Percentiles rank a stretch among this genome's conserved stretches.
phyloP scores from a whole-genome alignment of 345 rosid genomes.

The Euphorbia lathyris region DNA sequence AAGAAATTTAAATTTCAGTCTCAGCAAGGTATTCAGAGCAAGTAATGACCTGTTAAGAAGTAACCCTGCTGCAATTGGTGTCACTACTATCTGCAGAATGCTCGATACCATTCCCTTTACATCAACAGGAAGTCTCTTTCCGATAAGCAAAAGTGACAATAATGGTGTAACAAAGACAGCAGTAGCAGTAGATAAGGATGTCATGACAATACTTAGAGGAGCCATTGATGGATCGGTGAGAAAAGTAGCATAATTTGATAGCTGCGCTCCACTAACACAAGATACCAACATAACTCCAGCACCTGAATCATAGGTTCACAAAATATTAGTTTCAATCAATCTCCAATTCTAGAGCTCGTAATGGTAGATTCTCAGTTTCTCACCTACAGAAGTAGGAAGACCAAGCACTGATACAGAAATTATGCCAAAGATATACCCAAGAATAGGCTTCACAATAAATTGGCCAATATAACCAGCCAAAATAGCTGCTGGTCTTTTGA shows the following conservation, averaged over 20 bases:
- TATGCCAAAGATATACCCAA: slow-evolving; percentile 77
- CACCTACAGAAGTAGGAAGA: slow-evolving; percentile 82
- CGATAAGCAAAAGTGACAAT: slow-evolving; percentile 77
- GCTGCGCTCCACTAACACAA: slow-evolving; percentile 96
- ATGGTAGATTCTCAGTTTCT: slow-evolving; percentile 32
- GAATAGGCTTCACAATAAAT: slow-evolving; percentile 75
- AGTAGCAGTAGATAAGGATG: slow-evolving; percentile 80
- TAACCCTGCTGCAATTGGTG: slow-evolving; percentile 80
- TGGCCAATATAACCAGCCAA: slow-evolving; percentile 80
- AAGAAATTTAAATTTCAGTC: slow-evolving; percentile 6
- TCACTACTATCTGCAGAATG: slow-evolving; percentile 79
- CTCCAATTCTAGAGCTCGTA: slow-evolving; percentile 9
- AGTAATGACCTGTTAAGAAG: slow-evolving; percentile 65
- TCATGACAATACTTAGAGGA: slow-evolving; percentile 93
- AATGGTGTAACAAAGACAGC: slow-evolving; percentile 82
- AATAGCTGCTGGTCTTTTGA: slow-evolving; percentile 72
- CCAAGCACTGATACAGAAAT: slow-evolving; percentile 58
- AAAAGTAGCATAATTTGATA: slow-evolving; percentile 89
- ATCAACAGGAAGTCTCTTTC: slow-evolving; percentile 87
- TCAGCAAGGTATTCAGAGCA: background rate
- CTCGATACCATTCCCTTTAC: slow-evolving; percentile 89
- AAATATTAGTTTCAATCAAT: slow-evolving; percentile 7
- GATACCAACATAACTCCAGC: slow-evolving; percentile 96
- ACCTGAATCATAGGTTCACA: slow-evolving; percentile 39
- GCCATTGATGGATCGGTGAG: slow-evolving; percentile 79